Percentiles rank a stretch among this genome's conserved stretches.
Conservation (phyloP, 352 stramenopile genomes). For the Phytophthora pluvialis region DNA sequence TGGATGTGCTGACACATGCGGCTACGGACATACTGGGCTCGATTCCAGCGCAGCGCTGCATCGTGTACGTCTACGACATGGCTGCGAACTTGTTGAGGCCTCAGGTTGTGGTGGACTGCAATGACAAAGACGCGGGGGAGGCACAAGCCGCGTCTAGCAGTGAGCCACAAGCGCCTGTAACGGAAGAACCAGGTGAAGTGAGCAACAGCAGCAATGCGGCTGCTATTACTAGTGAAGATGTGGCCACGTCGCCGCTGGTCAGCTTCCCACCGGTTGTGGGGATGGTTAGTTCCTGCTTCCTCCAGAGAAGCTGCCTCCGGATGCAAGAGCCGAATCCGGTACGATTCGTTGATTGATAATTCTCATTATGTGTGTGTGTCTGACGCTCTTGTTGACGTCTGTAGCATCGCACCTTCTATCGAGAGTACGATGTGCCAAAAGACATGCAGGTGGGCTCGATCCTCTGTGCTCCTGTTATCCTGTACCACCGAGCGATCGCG, state of each 20-base stretch:
- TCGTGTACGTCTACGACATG: constrained; percentile 69
- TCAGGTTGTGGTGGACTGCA: constrained; percentile 38
- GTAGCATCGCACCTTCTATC: constrained; percentile 63
- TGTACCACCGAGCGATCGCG: constrained; percentile 60
- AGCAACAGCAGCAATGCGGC: not conserved
- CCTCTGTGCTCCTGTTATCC: constrained; percentile 56
- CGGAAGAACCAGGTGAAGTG: not conserved
- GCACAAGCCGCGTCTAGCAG: not conserved
- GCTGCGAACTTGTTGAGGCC: constrained; percentile 46
- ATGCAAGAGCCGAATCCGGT: constrained; percentile 67
- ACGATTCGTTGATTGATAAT: not conserved
- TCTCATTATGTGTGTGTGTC: not conserved
- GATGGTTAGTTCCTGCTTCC: constrained; percentile 62
- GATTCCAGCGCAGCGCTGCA: constrained; percentile 53
- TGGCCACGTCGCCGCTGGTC: constrained; percentile 3
- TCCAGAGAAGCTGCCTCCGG: constrained; percentile 58
- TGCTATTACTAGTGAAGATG: not conserved
- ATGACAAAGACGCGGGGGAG: constrained; percentile 2
- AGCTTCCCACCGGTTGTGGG: constrained; percentile 63
- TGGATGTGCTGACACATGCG: constrained; percentile 47
- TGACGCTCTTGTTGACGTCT: not conserved
- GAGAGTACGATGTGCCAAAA: constrained; percentile 66
- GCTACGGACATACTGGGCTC: constrained; percentile 43
- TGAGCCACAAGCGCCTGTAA: not conserved
- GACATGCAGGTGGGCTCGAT: constrained; percentile 61